Evolutionary conservation across 805 yeast species (phyloP).

Genomic region (Zygosaccharomyces gambellarensis): DNA sequence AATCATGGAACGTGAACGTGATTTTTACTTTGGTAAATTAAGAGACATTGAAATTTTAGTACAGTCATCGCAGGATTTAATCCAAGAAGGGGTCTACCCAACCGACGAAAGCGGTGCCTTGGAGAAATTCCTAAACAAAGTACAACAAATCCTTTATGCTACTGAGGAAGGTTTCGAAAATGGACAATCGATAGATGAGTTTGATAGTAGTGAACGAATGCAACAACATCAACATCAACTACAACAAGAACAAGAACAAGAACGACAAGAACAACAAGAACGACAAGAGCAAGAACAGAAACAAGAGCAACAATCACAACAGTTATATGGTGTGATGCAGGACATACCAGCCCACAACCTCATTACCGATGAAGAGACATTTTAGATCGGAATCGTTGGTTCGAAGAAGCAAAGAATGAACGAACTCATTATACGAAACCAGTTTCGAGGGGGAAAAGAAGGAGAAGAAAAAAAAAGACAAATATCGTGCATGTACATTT

Average conservation of each 20-base stretch:
- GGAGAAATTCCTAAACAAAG: slow-evolving; percentile 48
- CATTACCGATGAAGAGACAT: slow-evolving; percentile 35
- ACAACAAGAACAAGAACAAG: not conserved
- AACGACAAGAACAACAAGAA: not conserved
- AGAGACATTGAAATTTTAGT: slow-evolving; percentile 82
- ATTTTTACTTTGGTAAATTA: slow-evolving; percentile 83
- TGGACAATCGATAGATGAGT: slow-evolving; percentile 23
- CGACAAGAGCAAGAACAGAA: not conserved
- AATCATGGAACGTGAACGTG: slow-evolving; percentile 73
- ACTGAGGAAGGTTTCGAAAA: slow-evolving; percentile 82
- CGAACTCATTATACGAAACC: not conserved
- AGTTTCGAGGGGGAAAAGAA: not conserved
- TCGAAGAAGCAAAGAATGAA: not conserved
- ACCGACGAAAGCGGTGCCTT: slow-evolving; percentile 28
- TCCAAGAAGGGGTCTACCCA: slow-evolving; percentile 40
- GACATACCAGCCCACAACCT: slow-evolving; percentile 24
- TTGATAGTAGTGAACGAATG: not conserved
- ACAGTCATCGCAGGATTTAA: slow-evolving; percentile 55
- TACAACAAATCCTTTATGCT: slow-evolving; percentile 71
- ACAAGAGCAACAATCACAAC: slow-evolving; percentile 1
- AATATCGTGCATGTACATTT: not conserved
- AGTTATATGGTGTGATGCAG: not conserved
- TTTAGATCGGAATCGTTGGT: slow-evolving; percentile 11
- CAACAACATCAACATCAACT: not conserved
- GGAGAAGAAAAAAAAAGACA: not conserved